A percentile compares a stretch with the other conserved stretches of the same genome.
Conservation (phyloP, 371 early-diverging fungal genomes). For the Lichtheimia ornata region DNA sequence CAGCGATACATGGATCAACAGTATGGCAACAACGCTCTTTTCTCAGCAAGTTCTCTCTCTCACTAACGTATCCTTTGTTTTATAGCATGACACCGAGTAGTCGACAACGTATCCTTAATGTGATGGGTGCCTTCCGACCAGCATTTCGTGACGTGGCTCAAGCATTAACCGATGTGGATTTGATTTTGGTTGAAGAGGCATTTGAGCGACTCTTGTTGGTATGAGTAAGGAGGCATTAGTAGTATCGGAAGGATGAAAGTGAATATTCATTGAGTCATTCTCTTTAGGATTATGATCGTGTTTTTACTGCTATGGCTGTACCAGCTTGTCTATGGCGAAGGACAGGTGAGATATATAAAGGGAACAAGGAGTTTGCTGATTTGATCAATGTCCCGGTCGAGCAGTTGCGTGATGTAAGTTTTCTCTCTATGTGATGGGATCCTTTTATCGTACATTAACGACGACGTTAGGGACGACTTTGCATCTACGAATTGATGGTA, state of each 20-base stretch:
- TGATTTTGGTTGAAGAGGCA: constrained; percentile 90
- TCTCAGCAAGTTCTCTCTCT: background rate
- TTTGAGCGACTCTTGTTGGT: constrained; percentile 89
- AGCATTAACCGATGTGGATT: constrained; percentile 88
- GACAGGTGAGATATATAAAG: constrained; percentile 95
- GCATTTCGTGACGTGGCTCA: constrained; percentile 85
- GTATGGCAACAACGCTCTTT: constrained; percentile 36
- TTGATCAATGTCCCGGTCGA: constrained; percentile 83
- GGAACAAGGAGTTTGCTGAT: constrained; percentile 92
- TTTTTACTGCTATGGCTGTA: constrained; percentile 91
- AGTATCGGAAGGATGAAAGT: background rate
- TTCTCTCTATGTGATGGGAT: background rate
- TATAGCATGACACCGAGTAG: constrained; percentile 70
- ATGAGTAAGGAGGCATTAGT: constrained; percentile 16
- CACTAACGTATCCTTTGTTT: background rate
- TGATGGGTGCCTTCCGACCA: constrained; percentile 87
- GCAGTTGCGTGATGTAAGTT: constrained; percentile 68
- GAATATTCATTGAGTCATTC: background rate
- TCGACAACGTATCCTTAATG: constrained; percentile 80
- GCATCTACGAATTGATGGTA: constrained; percentile 86
- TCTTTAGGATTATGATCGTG: constrained; percentile 83
- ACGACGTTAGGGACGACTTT: constrained; percentile 50
- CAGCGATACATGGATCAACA: constrained; percentile 89
- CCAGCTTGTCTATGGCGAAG: constrained; percentile 95
- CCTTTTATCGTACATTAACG: background rate